Base-by-base conservation (phyloP, 2,329 filamentous ascomycete genomes). In the Verticillium isaacii region DNA sequence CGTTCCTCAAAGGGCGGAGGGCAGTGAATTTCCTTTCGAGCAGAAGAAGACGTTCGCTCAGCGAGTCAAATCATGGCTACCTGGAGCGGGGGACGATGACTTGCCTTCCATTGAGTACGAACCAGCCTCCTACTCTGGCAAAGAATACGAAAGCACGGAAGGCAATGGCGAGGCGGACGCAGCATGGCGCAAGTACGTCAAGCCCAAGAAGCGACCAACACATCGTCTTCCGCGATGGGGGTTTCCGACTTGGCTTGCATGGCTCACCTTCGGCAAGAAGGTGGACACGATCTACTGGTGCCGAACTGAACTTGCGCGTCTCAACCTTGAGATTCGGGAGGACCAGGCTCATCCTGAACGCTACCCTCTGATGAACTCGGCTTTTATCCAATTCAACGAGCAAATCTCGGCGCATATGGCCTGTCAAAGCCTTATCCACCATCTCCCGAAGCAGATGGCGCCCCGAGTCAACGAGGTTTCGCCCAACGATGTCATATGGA, bases 391-490 rank as follows among this genome's bases (percentile, higher is more conserved):
- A 72, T 99, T 99, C 82, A 97, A 99, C 71, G 90, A 97, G 71
- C 95, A 99, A 73, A 91, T 97, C 1, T 93, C 94, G 6, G 95
- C 95, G 0, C 95, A 99, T 70, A 98, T 99, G 95, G 95, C 94
- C 62, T 97, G 93, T 72, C 95, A 99, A 73, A 88, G 92, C 57
- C 83, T 96, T 56, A 93, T 90, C 45, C 93, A 98, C 72, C 95
- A 99, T 69, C 75, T 97, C 1, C 95, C 95, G 1, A 91, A 91
- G 68, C 91, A 96, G 56, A 99, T 99, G 95, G 85, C 92, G 1
- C 95, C 95, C 0, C 87, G 95, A 32, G 85, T 91, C 50, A 90
- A 97, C n/a, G 95, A 99, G 72, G 93, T 99, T 56, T 92, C 93
- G 7, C 95, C 95, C 0, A 89, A 89, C 54, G 93, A 98, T 72